Evolutionary conservation across 306 rosid species (phyloP).

Genomic region (Calophaca sinica): DNA sequence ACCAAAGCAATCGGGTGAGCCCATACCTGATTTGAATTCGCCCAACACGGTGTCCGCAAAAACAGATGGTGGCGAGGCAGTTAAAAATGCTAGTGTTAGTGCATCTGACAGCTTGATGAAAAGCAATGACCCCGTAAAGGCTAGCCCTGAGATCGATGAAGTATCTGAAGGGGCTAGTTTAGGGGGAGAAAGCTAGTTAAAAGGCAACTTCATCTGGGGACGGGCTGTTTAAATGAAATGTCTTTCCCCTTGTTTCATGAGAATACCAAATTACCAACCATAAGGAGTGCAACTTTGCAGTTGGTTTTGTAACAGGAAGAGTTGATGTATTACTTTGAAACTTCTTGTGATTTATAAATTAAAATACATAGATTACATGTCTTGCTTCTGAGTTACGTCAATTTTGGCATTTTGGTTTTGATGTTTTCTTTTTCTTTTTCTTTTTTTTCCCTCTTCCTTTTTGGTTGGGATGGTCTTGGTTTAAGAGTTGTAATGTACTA

Average conservation of each 20-base stretch:
- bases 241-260: conserved; percentile 36
- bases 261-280: background rate
- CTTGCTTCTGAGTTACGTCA: conserved; percentile 10
- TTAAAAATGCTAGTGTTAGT: conserved; percentile 44
- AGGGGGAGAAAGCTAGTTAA: conserved; percentile 47
- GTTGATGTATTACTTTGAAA: conserved; percentile 36
- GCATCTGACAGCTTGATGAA: conserved; percentile 50
- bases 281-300: conserved; percentile 16
- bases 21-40: conserved; percentile 45
- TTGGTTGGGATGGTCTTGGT: too few species aligned
- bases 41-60: conserved; percentile 46
- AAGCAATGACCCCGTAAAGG: conserved; percentile 27
- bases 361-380: conserved; percentile 34
- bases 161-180: conserved; percentile 41
- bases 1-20: conserved; percentile 65
- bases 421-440: background rate
- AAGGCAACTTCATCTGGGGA: conserved; percentile 26
- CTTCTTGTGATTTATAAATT: conserved; percentile 11
- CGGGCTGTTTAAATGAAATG: conserved; percentile 4
- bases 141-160: conserved; percentile 60
- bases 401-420: background rate
- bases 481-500: background rate
- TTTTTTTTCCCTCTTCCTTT: too few species aligned
- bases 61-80: conserved; percentile 45
- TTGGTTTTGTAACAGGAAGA: conserved; percentile 45